Evolutionary conservation across 108 stramenopile species (phyloP), one percentile per base, ranked within the genome.

Genomic region (Ochromonas danica): DNA sequence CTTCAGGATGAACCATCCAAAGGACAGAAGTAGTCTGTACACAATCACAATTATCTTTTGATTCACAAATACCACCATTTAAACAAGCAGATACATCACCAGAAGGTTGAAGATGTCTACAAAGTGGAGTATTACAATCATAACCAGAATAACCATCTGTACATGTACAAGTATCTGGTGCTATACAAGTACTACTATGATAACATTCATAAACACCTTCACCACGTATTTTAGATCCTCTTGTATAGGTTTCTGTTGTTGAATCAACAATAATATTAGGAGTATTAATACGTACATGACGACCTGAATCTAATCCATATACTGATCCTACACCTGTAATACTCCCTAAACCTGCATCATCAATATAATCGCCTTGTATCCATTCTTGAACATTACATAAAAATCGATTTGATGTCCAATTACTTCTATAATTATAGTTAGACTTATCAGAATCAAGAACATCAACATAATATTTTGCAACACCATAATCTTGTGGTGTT

Each of bases 201-300:
- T 78, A 89, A 83, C 93, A 94, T 41, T 85, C 89, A 81, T 90
- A 94, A 35, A 92, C 83, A 36, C 93, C 93, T 74, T 94, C 94
- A 1, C 94, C 94, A 3, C 30, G 40, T 1, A 89, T 62, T 1
- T 80, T 57, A 31, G 63, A 74, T 3, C 88, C 91, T 33, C 79
- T 51, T 33, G 81, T 27, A 90, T 89, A 91, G 2, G 71, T 84
- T 25, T 51, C 85, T 25, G 63, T 36, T 6, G 63, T 25, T 67
- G 31, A 31, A 67, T 67, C 72, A 42, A 43, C 33, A 28, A 41
- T 75, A 81, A 88, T 91, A 80, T 94, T 94, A 72, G 90, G 89
- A 75, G 78, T 86, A 85, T 93, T 94, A n/a, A 91, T 77, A 42
- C 92, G 81, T 6, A 83, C 62, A 72, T 92, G 90, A 10, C 91